A percentile compares a stretch with the other conserved stretches of the same genome.
phyloP scores from a whole-genome alignment of 1,284 basidiomycete genomes.

The Heliocybe sulcata region DNA sequence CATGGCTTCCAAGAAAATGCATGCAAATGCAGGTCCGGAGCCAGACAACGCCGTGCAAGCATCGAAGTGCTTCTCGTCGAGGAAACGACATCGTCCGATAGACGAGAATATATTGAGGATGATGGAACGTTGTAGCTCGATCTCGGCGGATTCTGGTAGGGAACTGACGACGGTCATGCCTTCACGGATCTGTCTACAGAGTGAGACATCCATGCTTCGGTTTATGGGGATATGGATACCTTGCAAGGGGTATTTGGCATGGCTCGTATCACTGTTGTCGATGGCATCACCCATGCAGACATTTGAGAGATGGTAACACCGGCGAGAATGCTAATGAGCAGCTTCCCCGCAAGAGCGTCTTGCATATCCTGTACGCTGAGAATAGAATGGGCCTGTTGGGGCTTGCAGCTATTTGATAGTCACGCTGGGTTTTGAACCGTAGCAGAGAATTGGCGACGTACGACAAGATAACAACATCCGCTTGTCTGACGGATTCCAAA shows the following conservation, averaged over 20 bases:
- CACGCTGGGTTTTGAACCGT: background rate
- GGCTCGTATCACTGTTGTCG: slow-evolving; percentile 86
- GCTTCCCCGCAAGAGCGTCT: slow-evolving; percentile 83
- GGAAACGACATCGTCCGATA: slow-evolving; percentile 88
- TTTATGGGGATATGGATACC: slow-evolving; percentile 35
- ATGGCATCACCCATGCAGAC: slow-evolving; percentile 61
- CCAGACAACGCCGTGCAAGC: slow-evolving; percentile 96
- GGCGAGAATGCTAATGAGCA: slow-evolving; percentile 94
- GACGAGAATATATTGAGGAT: slow-evolving; percentile 92
- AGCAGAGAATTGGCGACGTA: slow-evolving; percentile 28
- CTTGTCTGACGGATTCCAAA: slow-evolving; percentile 60
- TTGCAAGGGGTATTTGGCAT: slow-evolving; percentile 99
- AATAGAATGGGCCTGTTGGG: slow-evolving; percentile 79
- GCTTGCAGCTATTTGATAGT: slow-evolving; percentile 74
- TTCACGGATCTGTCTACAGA: slow-evolving; percentile 73
- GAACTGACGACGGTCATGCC: slow-evolving; percentile 92
- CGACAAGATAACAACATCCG: slow-evolving; percentile 89
- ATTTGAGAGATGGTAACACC: slow-evolving; percentile 90
- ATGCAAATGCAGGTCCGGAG: slow-evolving; percentile 95
- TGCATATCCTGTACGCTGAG: slow-evolving; percentile 76
- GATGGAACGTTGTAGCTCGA: slow-evolving; percentile 63
- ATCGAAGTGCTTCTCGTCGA: slow-evolving; percentile 98
- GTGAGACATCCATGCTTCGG: background rate
- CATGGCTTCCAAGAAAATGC: slow-evolving; percentile 97
- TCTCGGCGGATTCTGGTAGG: slow-evolving; percentile 43